Percentiles rank a stretch among this genome's conserved stretches.
Conservation (phyloP, 768 basidiomycete genomes). For the Lentinus tigrinus region DNA sequence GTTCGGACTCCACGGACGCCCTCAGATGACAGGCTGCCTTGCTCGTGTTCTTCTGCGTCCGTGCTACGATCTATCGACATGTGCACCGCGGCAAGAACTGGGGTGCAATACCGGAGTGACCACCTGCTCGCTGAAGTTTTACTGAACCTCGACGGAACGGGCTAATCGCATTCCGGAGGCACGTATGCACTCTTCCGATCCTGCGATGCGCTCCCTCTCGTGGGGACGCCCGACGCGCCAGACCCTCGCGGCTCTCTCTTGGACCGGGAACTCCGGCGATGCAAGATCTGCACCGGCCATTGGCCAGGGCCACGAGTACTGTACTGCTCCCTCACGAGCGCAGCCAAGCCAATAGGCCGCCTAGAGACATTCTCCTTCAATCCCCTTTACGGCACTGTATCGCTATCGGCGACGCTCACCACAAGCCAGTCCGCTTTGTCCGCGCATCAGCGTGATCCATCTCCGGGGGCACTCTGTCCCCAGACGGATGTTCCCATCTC, state of each 20-base stretch:
- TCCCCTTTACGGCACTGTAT: neutral
- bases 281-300: neutral
- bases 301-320: neutral
- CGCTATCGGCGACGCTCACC: neutral
- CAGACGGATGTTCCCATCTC: neutral
- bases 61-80: constrained; percentile 4
- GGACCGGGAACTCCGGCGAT: neutral
- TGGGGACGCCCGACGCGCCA: neutral
- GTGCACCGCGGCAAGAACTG: neutral
- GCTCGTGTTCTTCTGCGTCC: constrained; percentile 3
- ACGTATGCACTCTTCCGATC: neutral
- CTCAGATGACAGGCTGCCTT: constrained; percentile 13
- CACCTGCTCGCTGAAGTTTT: neutral
- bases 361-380: neutral
- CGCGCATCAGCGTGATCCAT: constrained; percentile 6
- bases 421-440: constrained; percentile 1
- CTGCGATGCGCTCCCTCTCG: neutral
- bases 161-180: neutral
- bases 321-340: neutral
- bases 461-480: constrained; percentile 2
- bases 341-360: neutral
- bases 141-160: neutral
- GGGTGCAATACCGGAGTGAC: constrained; percentile 2
- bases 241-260: neutral
- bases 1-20: constrained; percentile 4